Conservation (phyloP, 73 alveolate genomes). For the Diophrys appendiculata region DNA sequence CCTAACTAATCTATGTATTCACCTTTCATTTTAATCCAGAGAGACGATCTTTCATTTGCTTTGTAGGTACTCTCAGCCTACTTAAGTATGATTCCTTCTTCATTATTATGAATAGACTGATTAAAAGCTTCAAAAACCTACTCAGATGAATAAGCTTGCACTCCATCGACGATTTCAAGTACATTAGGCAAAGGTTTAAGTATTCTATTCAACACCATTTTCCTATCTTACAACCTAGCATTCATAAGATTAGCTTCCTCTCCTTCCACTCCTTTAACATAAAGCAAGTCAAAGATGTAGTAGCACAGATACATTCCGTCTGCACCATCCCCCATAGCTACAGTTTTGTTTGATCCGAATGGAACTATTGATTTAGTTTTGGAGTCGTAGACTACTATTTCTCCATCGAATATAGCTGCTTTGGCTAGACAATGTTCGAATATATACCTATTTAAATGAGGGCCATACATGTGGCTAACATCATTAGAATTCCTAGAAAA, state of each 20-base stretch:
- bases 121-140: conserved; percentile 85
- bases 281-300: conserved; percentile 90
- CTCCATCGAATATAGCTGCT: conserved; percentile 95
- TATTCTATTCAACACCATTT: conserved; percentile 70
- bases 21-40: conserved; percentile 95
- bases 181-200: conserved; percentile 76
- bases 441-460: conserved; percentile 71
- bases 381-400: conserved; percentile 90
- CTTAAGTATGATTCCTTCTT: conserved; percentile 94
- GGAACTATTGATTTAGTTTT: conserved; percentile 72
- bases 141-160: conserved; percentile 68
- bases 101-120: conserved; percentile 82
- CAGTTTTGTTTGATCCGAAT: conserved; percentile 94
- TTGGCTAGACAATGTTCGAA: conserved; percentile 77
- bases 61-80: conserved; percentile 77
- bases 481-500: conserved; percentile 91
- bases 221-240: conserved; percentile 80
- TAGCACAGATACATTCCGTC: conserved; percentile 82
- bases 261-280: conserved; percentile 61
- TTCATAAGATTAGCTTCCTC: conserved; percentile 82
- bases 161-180: conserved; percentile 84
- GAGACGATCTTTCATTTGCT: conserved; percentile 90
- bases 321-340: conserved; percentile 87
- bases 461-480: conserved; percentile 90
- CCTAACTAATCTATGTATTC: conserved; percentile 94